phyloP scores from a whole-genome alignment of 257 asterid species.

The Plectranthus barbatus region DNA sequence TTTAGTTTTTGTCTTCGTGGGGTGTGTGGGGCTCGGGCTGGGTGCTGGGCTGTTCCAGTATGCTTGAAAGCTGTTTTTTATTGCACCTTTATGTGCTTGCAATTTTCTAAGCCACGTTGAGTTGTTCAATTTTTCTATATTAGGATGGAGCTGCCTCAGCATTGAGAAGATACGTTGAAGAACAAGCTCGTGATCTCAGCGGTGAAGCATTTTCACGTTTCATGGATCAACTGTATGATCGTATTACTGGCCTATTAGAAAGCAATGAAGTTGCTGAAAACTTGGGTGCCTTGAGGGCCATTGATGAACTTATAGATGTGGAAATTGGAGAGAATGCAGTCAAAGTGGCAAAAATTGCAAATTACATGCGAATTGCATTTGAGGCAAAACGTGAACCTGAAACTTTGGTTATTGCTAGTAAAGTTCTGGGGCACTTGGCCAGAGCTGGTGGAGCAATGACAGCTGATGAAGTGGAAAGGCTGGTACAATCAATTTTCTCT shows the following conservation, averaged over 20 bases:
- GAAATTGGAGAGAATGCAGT: conserved; percentile 85
- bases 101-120: background rate
- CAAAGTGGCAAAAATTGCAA: conserved; percentile 77
- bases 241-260: conserved; percentile 67
- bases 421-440: conserved; percentile 93
- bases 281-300: conserved; percentile 94
- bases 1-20: background rate
- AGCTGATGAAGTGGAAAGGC: conserved; percentile 96
- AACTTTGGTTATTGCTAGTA: conserved; percentile 78
- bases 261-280: conserved; percentile 85
- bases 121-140: background rate
- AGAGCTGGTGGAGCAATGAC: conserved; percentile 99
- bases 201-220: conserved; percentile 81
- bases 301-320: conserved; percentile 91
- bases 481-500: conserved; percentile 41
- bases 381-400: conserved; percentile 94
- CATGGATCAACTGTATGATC: conserved; percentile 87
- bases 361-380: conserved; percentile 75
- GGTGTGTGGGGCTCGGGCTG: background rate
- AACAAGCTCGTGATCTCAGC: conserved; percentile 81
- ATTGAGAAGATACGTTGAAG: conserved; percentile 74
- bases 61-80: background rate
- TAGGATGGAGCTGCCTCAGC: conserved; percentile 87
- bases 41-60: conserved; percentile 1
- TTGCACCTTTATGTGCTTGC: background rate